Evolutionary conservation across 2,329 filamentous ascomycete genomes (phyloP).

Genomic region (Talaromyces sp.): DNA sequence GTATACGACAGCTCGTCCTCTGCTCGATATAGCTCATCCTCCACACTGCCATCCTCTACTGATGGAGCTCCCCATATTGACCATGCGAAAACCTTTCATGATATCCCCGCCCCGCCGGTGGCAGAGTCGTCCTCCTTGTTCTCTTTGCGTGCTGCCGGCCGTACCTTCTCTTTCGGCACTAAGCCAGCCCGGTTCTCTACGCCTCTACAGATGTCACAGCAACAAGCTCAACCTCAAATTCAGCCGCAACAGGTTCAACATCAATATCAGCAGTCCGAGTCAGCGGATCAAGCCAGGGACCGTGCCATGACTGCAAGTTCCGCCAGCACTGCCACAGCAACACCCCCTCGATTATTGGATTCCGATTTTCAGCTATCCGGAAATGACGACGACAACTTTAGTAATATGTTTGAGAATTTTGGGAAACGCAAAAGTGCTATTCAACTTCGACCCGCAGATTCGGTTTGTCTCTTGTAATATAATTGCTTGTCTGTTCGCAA

Average conservation of each 20-base stretch:
- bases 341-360: conserved; percentile 47
- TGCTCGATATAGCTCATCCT: conserved; percentile 50
- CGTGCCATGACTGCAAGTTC: conserved; percentile 49
- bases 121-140: conserved; percentile 30
- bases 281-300: conserved; percentile 29
- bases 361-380: conserved; percentile 36
- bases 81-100: conserved; percentile 34
- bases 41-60: conserved; percentile 51
- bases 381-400: conserved; percentile 43
- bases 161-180: conserved; percentile 51
- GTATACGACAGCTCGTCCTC: conserved; percentile 44
- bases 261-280: conserved; percentile 12
- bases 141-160: conserved; percentile 42
- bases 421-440: conserved; percentile 29
- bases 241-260: conserved; percentile 4
- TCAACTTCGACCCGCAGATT: conserved; percentile 19
- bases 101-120: conserved; percentile 31
- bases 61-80: conserved; percentile 38
- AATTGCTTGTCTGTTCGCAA: neutral
- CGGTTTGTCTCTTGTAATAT: neutral
- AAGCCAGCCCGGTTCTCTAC: conserved; percentile 19
- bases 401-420: conserved; percentile 48
- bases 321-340: conserved; percentile 45
- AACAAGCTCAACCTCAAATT: neutral
- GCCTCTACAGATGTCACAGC: conserved; percentile 19